Evolutionary conservation across 192 early-diverging fungal species (phyloP), one percentile per base, ranked within the genome.

Genomic region (Diversispora epigaea): DNA sequence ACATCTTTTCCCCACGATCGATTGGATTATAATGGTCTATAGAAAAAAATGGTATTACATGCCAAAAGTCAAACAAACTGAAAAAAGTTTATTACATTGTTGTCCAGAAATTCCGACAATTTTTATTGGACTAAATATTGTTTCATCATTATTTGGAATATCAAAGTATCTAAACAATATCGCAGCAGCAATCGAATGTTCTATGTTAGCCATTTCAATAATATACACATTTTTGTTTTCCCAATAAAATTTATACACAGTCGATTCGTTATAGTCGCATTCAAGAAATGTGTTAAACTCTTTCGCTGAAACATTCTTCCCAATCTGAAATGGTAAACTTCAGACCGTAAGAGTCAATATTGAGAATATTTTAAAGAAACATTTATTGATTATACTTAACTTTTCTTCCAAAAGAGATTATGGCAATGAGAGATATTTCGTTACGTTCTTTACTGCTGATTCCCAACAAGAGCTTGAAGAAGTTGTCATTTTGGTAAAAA

Each of bases 41-140:
- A 52, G 45, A 32, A 68, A 50, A 52, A 68, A 68, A 52, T 68
- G 44, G 6, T 68, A 68, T 68, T 68, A 68, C 66, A 68, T 25
- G 66, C 8, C 46, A 68, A 68, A 50, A 15, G 49, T 19, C 44
- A 46, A 68, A 46, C 46, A 46, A 3, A 46, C 19, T 68, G 49
- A 68, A 68, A 14, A 10, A 9, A 68, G 49, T 15, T 25, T 10
- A n/a, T 68, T 68, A 68, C 67, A 49, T 46, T 19, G 22, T 68
- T 68, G 67, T 41, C 9, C 1, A 52, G n/a, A n/a, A n/a, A n/a
- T n/a, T n/a, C n/a, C n/a, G n/a, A n/a, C n/a, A n/a, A n/a, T n/a
- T n/a, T n/a, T n/a, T n/a, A n/a, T n/a, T n/a, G n/a, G n/a, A n/a
- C n/a, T n/a, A n/a, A n/a, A n/a, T n/a, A n/a, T n/a, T n/a, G n/a